Base-by-base conservation (phyloP, 176 grass and related monocot genomes). In the Zea luxurians region DNA sequence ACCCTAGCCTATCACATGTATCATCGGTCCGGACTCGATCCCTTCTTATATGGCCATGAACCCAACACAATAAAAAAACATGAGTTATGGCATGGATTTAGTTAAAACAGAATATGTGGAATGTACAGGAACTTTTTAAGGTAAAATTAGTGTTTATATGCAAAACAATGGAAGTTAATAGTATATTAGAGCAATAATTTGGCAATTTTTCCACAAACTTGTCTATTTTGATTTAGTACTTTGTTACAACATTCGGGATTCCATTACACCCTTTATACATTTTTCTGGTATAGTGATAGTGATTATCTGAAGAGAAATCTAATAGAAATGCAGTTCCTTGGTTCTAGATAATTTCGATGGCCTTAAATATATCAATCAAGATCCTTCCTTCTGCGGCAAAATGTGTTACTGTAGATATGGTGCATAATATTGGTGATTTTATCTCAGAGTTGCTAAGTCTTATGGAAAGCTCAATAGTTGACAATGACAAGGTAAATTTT, bases 291-390 rank as follows among this genome's bases (percentile, higher is more conserved):
- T 7, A 55, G 61, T 45, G 45, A 5, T 43, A 36, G 10, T 63
- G 73, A 52, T 67, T 78, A 7, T 69, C 13, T 72, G 6, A 83
- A 48, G 16, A 86, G 48, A 71, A 38, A 49, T 79, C 80, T 83
- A 34, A 85, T 68, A 62, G 20, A 65, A 70, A 37, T 74, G 78
- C 43, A 83, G 76, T 68, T 82, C 75, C 40, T 87, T 78, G 48
- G 65, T 18, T 87, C 62, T 79, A 98, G 92, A 89, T 95, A 83
- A 76, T 92, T 90, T 92, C 79, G 55, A 59, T 90, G 85, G 55
- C 61, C 63, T 86, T 94, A 76, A 74, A 70, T 87, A 84, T 91
- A 52, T 84, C 89, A 45, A 83, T 87, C 65, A 87, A 87, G 68
- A 68, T 87, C 21, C 82, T 94, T 78, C 87, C 88, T 55, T 48